Percentiles rank a stretch among this genome's conserved stretches.
These are phyloP conservation scores for Cyberlindnera sargentensis DNA, from an alignment of 805 yeast genomes.

Conservation along the genomic window DNA sequence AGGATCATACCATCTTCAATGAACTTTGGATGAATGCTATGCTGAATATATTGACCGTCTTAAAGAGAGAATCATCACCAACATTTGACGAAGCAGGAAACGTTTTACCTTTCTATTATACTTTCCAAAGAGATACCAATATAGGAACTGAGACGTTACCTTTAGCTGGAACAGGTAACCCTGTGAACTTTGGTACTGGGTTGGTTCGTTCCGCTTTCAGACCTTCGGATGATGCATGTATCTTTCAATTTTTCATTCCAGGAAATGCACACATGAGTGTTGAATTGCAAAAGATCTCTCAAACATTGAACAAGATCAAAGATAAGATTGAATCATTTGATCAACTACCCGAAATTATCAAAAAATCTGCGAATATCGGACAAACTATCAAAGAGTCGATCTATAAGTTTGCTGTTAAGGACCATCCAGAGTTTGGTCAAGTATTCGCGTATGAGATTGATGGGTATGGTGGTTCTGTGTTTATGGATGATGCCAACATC, in stretches of 20 bases:
- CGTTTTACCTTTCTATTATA: slow-evolving; percentile 44
- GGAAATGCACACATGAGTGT: slow-evolving; percentile 73
- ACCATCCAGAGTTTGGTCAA: slow-evolving; percentile 62
- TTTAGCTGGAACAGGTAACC: slow-evolving; percentile 75
- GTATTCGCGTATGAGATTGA: slow-evolving; percentile 88
- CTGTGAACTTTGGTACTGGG: slow-evolving; percentile 65
- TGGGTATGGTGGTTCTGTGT: slow-evolving; percentile 66
- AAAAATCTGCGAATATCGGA: slow-evolving; percentile 31
- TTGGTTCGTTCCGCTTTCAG: slow-evolving; percentile 77
- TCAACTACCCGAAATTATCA: slow-evolving; percentile 26
- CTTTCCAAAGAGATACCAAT: slow-evolving; percentile 67
- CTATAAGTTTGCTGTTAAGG: slow-evolving; percentile 53
- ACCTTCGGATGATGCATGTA: slow-evolving; percentile 84
- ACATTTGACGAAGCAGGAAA: slow-evolving; percentile 41
- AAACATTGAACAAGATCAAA: slow-evolving; percentile 20
- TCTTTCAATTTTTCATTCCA: slow-evolving; percentile 76
- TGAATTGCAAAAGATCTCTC: slow-evolving; percentile 42
- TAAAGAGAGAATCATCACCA: slow-evolving; percentile 55
- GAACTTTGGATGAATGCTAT: slow-evolving; percentile 54
- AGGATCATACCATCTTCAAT: slow-evolving; percentile 38
- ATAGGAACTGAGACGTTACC: slow-evolving; percentile 79
- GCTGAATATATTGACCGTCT: slow-evolving; percentile 40
- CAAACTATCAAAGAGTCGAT: slow-evolving; percentile 46
- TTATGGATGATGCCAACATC: slow-evolving; percentile 89
- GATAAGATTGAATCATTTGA: slow-evolving; percentile 10